phyloP scores from a whole-genome alignment of 768 basidiomycete genomes.

The Lentinus tigrinus region DNA sequence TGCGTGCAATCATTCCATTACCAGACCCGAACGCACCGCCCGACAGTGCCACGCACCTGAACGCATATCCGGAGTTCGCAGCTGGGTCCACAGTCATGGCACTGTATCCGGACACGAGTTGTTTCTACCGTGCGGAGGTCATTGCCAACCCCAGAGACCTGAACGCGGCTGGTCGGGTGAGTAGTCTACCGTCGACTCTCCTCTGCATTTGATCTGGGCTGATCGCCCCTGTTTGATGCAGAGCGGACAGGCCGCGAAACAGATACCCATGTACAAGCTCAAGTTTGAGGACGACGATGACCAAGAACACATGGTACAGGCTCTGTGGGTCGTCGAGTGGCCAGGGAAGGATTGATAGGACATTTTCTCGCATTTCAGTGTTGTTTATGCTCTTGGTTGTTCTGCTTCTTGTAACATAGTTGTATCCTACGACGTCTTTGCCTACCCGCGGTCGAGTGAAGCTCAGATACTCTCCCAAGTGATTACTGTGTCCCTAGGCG shows the following conservation, averaged over 20 bases:
- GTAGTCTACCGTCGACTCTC: conserved; percentile 26
- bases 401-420: not conserved
- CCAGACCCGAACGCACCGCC: conserved; percentile 66
- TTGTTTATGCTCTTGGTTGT: not conserved
- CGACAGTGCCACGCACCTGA: conserved; percentile 62
- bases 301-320: conserved; percentile 73
- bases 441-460: too few species aligned
- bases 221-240: conserved; percentile 1
- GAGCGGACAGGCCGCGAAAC: conserved; percentile 18
- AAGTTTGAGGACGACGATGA: conserved; percentile 90
- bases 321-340: conserved; percentile 82
- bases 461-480: too few species aligned
- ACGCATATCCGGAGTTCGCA: conserved; percentile 69
- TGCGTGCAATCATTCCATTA: conserved; percentile 73
- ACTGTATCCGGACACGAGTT: conserved; percentile 88
- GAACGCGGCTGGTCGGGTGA: conserved; percentile 37
- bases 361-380: not conserved
- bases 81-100: conserved; percentile 78
- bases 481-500: too few species aligned
- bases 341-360: conserved; percentile 40
- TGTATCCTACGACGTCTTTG: not conserved
- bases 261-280: conserved; percentile 61
- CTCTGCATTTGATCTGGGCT: conserved; percentile 25
- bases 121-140: conserved; percentile 87
- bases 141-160: conserved; percentile 59